phyloP scores from a whole-genome alignment of 228 moss, liverwort and hornwort species.

The Sphagnum fallax region DNA sequence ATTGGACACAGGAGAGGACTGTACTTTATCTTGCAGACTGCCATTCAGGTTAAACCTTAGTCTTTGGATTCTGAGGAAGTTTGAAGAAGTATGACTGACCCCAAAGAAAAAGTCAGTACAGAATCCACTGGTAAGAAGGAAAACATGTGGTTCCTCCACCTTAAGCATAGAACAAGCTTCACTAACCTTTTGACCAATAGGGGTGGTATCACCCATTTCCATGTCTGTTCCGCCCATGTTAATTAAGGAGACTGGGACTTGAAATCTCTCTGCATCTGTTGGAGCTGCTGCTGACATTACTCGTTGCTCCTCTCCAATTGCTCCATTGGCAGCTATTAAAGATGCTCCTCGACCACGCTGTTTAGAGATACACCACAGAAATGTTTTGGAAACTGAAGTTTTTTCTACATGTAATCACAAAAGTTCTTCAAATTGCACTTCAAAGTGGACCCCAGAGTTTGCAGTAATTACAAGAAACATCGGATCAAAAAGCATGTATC shows the following conservation, averaged over 20 bases:
- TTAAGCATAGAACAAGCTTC: background rate
- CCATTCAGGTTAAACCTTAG: no score
- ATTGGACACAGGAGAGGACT: background rate
- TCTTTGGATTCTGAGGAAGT: background rate
- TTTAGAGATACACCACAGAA: conserved; percentile 4
- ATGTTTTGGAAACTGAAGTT: background rate
- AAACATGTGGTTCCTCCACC: no score
- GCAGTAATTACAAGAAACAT: no score
- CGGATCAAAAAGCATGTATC: no score
- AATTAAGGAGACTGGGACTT: conserved; percentile 65
- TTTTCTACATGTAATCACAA: no score
- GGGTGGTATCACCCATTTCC: conserved; percentile 32
- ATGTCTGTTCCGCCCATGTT: conserved; percentile 41
- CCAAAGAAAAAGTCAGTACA: background rate
- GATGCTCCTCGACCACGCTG: conserved; percentile 69
- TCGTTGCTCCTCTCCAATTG: conserved; percentile 46
- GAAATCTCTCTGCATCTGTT: conserved; percentile 75
- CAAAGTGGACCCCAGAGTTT: no score
- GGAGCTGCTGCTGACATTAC: conserved; percentile 56
- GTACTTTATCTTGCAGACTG: no score
- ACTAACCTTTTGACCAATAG: conserved; percentile 63
- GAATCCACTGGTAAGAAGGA: no score
- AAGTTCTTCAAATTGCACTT: no score
- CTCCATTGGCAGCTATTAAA: conserved; percentile 48
- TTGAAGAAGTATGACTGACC: background rate